phyloP scores from a whole-genome alignment of 2,329 filamentous ascomycete species.

The Monilinia vaccinii-corymbosi region DNA sequence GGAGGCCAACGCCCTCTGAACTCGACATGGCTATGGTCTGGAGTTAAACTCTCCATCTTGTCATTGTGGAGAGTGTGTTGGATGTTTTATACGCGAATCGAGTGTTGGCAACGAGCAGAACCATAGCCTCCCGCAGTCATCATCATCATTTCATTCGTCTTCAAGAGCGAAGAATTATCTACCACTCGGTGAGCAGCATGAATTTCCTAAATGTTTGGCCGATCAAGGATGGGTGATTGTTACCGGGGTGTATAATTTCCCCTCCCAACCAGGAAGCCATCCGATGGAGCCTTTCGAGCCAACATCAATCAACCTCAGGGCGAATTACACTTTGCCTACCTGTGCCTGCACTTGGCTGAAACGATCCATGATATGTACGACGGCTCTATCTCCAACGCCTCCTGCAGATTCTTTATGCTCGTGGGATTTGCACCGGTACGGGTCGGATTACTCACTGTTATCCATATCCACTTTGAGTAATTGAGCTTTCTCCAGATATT shows the following conservation, averaged over 20 bases:
- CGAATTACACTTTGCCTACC: not conserved
- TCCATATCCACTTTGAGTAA: not conserved
- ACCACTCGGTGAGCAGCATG: not conserved
- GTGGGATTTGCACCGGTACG: not conserved
- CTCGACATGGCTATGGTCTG: constrained; percentile 24
- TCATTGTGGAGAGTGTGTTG: constrained; percentile 24
- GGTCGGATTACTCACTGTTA: not conserved
- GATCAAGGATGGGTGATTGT: not conserved
- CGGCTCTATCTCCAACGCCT: not conserved
- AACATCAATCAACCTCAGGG: not conserved
- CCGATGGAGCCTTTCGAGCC: not conserved
- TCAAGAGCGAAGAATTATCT: not conserved
- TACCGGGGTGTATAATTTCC: not conserved
- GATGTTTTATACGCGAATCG: constrained; percentile 20
- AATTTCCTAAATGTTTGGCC: not conserved
- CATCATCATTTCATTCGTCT: not conserved
- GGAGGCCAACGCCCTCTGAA: constrained; percentile 19
- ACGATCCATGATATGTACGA: not conserved
- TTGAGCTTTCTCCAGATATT: not conserved
- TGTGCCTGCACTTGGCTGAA: not conserved
- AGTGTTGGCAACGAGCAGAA: constrained; percentile 1
- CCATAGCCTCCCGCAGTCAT: not conserved
- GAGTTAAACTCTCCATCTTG: constrained; percentile 21
- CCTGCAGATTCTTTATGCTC: not conserved
- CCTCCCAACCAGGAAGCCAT: not conserved